Percentiles rank a stretch among this genome's conserved stretches.
Evolutionary conservation across 2,329 filamentous ascomycete genomes (phyloP).

Genomic region (Ascochyta clinopodiicola): DNA sequence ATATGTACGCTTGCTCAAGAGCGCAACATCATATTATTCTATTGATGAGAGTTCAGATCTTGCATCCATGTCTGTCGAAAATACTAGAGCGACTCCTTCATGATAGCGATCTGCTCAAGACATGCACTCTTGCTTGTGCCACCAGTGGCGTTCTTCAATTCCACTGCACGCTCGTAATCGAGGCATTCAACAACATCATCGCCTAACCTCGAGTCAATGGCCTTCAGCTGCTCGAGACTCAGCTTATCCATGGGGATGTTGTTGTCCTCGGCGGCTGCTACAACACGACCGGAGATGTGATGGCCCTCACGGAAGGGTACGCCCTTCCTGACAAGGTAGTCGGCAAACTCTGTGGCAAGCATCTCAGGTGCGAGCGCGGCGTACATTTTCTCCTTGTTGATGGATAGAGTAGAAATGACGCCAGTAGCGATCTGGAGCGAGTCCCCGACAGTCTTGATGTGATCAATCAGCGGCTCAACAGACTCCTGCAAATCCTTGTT

Average conservation of each 20-base stretch:
- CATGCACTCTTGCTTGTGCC: constrained; percentile 77
- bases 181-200: constrained; percentile 74
- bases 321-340: constrained; percentile 69
- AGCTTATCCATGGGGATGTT: constrained; percentile 74
- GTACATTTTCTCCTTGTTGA: constrained; percentile 76
- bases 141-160: constrained; percentile 77
- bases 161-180: constrained; percentile 83
- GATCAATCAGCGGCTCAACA: constrained; percentile 84
- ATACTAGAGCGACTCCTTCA: constrained; percentile 52
- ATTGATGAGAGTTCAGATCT: neutral
- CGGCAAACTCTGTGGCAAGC: constrained; percentile 75
- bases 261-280: constrained; percentile 73
- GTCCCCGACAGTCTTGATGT: constrained; percentile 80
- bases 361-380: constrained; percentile 82
- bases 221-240: constrained; percentile 69
- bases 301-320: constrained; percentile 83
- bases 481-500: constrained; percentile 94
- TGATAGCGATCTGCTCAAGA: constrained; percentile 66
- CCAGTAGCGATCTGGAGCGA: constrained; percentile 84
- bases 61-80: neutral
- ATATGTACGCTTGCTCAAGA: constrained; percentile 1
- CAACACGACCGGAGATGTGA: constrained; percentile 75
- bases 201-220: constrained; percentile 72
- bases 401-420: constrained; percentile 74
- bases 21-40: neutral